Conservation (phyloP, 148 eudicot species). For the Rhododendron kiyosumense region DNA sequence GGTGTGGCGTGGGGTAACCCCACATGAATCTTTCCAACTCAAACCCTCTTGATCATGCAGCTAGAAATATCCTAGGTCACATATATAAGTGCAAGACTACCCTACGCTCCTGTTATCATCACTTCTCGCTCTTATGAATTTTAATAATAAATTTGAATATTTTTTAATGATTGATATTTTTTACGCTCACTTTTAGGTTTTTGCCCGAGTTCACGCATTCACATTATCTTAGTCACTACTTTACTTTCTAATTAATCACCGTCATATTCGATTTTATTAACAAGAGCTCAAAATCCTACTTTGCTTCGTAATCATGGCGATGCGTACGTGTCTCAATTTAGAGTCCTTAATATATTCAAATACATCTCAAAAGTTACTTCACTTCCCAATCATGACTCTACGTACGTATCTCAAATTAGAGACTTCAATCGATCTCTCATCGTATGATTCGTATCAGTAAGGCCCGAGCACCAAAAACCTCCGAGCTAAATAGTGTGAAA, state of each 20-base stretch:
- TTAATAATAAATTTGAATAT: too few species aligned
- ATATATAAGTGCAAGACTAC: too few species aligned
- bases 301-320: not conserved
- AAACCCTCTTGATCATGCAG: not conserved
- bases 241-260: not conserved
- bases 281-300: not conserved
- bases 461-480: not conserved
- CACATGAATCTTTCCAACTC: conserved; percentile 4
- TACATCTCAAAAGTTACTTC: not conserved
- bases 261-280: not conserved
- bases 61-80: not conserved
- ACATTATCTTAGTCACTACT: not conserved
- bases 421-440: not conserved
- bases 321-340: not conserved
- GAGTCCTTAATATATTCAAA: not conserved
- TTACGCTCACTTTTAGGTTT: too few species aligned
- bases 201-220: not conserved
- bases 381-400: not conserved
- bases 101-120: too few species aligned
- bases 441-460: not conserved
- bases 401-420: not conserved
- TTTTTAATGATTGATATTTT: too few species aligned
- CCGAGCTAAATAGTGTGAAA: too few species aligned
- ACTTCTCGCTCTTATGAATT: too few species aligned
- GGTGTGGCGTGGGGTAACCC: not conserved